A percentile compares a stretch with the other conserved stretches of the same genome.
Conservation (phyloP, 345 rosid species). For the Eucalyptus tenuipes region DNA sequence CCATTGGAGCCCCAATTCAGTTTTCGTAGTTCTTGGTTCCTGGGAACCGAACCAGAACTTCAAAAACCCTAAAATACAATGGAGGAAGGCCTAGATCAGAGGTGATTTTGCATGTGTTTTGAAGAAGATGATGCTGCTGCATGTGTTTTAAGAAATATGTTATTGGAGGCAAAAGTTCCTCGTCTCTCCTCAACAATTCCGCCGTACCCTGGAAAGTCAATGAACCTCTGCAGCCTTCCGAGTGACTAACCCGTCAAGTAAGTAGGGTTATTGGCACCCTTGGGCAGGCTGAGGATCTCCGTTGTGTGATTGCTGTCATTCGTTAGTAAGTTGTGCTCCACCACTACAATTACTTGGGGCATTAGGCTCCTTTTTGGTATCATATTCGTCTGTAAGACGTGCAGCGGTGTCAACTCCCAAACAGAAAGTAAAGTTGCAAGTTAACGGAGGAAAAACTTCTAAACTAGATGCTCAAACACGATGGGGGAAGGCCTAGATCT, state of each 20-base stretch:
- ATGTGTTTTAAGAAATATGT: constrained; percentile 88
- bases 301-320: constrained; percentile 78
- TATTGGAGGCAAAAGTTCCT: constrained; percentile 96
- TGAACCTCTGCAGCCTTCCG: constrained; percentile 58
- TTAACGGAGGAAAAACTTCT: constrained; percentile 91
- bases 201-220: constrained; percentile 89
- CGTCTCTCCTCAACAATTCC: constrained; percentile 84
- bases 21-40: not conserved
- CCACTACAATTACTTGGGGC: not conserved
- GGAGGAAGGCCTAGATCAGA: constrained; percentile 88
- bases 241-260: constrained; percentile 88
- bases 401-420: constrained; percentile 97
- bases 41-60: not conserved
- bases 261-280: constrained; percentile 84
- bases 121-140: constrained; percentile 75
- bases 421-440: constrained; percentile 93
- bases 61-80: constrained; percentile 48
- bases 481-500: constrained; percentile 83
- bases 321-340: constrained; percentile 25
- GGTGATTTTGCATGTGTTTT: constrained; percentile 17
- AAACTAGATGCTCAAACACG: constrained; percentile 89
- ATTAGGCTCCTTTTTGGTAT: not conserved
- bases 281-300: constrained; percentile 65
- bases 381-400: not conserved
- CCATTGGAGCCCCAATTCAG: not conserved